Conservation (phyloP, 2,329 filamentous ascomycete species). For the Sordariomycetes sp. region DNA sequence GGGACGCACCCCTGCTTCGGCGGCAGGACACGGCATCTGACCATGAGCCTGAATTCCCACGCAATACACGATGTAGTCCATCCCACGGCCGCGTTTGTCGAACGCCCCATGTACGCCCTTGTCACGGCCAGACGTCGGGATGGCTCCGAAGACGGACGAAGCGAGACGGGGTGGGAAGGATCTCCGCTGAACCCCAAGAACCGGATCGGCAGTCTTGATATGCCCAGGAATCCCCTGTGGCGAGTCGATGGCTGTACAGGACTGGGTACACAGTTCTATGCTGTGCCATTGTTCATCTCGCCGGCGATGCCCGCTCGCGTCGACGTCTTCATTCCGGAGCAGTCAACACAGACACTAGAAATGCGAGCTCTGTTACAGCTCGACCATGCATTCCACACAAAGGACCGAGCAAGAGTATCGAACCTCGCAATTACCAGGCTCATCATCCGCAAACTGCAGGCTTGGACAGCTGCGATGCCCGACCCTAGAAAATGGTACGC, state of each 20-base stretch:
- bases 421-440: constrained; percentile 41
- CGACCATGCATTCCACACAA: constrained; percentile 42
- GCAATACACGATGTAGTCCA: constrained; percentile 46
- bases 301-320: constrained; percentile 39
- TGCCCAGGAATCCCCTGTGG: constrained; percentile 35
- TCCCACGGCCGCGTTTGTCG: constrained; percentile 41
- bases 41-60: constrained; percentile 42
- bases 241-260: constrained; percentile 47
- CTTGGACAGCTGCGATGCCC: constrained; percentile 29
- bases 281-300: constrained; percentile 38
- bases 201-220: constrained; percentile 44
- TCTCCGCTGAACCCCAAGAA: constrained; percentile 51
- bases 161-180: constrained; percentile 25
- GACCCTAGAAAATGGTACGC: constrained; percentile 25
- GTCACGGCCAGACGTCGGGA: not conserved
- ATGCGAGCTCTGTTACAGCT: constrained; percentile 37
- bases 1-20: not conserved
- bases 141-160: not conserved
- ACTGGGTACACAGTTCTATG: constrained; percentile 47
- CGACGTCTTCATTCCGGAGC: constrained; percentile 47
- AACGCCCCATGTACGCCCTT: not conserved
- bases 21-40: not conserved
- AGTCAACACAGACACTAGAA: constrained; percentile 24
- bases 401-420: constrained; percentile 34
- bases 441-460: constrained; percentile 41